Evolutionary conservation across 108 stramenopile species (phyloP).

Genomic region (Pseudonitzschia delicatissima): DNA sequence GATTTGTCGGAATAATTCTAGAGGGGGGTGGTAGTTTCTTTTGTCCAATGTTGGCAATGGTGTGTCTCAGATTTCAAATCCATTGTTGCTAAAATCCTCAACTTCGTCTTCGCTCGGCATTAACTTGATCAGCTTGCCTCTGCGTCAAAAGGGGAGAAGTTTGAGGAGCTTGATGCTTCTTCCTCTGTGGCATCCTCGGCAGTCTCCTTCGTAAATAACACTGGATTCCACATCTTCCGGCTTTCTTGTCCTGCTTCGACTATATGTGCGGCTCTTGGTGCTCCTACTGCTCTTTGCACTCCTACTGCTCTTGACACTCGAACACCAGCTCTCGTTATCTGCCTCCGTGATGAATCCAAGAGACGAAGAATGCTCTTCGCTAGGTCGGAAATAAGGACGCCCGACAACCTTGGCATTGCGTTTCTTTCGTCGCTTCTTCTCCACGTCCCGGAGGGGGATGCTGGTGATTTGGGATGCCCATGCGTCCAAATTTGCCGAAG

Average conservation of each 20-base stretch:
- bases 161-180: background rate
- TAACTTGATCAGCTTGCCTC: background rate
- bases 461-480: conserved; percentile 37
- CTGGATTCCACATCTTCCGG: background rate
- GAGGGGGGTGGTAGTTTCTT: no score
- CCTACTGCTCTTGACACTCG: background rate
- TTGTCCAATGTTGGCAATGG: no score
- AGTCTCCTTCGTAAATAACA: background rate
- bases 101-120: background rate
- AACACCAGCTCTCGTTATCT: conserved; percentile 5
- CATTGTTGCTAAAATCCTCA: background rate
- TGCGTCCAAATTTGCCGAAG: conserved; percentile 21
- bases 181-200: background rate
- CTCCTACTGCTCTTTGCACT: background rate
- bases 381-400: background rate
- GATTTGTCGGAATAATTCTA: no score
- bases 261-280: no score
- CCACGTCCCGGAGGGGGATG: conserved; percentile 20
- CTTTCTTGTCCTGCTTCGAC: background rate
- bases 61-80: background rate
- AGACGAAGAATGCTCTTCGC: background rate
- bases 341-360: conserved; percentile 11
- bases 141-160: background rate
- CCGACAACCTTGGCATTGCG: background rate
- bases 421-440: conserved; percentile 4